A percentile compares a stretch with the other conserved stretches of the same genome.
phyloP scores from a whole-genome alignment of 306 rosid species.

The Ochetophila trinervis region DNA sequence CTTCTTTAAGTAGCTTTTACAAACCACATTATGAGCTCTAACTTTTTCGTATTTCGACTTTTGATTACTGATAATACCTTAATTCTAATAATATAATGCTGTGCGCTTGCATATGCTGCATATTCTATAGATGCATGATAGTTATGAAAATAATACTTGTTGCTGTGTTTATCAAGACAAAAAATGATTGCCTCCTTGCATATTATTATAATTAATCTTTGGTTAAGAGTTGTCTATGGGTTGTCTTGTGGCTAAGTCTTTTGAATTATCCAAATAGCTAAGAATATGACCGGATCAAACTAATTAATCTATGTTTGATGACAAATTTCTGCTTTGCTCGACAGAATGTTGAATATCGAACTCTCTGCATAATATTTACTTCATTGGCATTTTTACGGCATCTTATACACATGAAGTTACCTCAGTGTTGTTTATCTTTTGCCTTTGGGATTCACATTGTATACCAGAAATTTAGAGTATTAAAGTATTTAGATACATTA shows the following conservation, averaged over 20 bases:
- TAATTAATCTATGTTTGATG: not conserved
- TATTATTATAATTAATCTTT: not conserved
- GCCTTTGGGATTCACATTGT: not conserved
- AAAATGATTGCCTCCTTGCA: not conserved
- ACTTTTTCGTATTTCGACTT: constrained; percentile 16
- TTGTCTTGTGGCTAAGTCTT: not conserved
- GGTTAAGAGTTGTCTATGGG: not conserved
- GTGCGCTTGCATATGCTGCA: constrained; percentile 4
- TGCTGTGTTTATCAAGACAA: constrained; percentile 9
- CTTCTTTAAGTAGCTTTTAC: constrained; percentile 15
- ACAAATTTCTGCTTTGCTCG: not conserved
- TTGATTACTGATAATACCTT: not conserved
- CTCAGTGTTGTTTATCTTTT: not conserved
- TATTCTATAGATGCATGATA: constrained; percentile 10
- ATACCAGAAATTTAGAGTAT: not conserved
- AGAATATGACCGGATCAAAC: not conserved
- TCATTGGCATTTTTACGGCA: too few species aligned
- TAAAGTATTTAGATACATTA: too few species aligned
- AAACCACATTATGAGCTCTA: not conserved
- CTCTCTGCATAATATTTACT: not conserved
- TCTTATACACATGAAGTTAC: too few species aligned
- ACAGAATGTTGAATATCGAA: not conserved
- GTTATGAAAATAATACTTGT: not conserved
- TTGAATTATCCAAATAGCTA: not conserved
- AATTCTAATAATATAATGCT: constrained; percentile 15